Conservation (phyloP, 1,139 yeast species). For the Debaryomycetaceae sp. region DNA sequence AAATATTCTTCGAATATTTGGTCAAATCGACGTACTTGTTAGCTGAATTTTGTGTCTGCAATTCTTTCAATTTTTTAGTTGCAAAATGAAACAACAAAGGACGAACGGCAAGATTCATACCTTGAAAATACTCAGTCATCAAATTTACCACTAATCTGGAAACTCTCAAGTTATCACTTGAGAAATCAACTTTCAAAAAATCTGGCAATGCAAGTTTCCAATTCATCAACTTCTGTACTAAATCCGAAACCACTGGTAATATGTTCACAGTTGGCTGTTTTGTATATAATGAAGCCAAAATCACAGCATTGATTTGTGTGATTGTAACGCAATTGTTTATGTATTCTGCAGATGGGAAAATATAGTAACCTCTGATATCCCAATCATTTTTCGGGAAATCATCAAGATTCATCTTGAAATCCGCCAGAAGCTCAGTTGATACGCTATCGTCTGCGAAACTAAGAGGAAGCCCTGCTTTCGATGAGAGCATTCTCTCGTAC, state of each 20-base stretch:
- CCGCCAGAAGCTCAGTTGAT: conserved; percentile 71
- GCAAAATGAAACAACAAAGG: conserved; percentile 81
- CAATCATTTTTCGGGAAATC: conserved; percentile 55
- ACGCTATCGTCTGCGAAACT: conserved; percentile 78
- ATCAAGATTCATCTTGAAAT: conserved; percentile 54
- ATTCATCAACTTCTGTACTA: conserved; percentile 63
- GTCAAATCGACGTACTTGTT: conserved; percentile 66
- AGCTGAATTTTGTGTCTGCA: conserved; percentile 37
- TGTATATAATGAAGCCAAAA: conserved; percentile 69
- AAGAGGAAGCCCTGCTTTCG: conserved; percentile 81
- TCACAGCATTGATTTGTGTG: conserved; percentile 76
- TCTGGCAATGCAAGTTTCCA: conserved; percentile 72
- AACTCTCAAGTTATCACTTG: conserved; percentile 51
- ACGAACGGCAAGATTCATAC: conserved; percentile 77
- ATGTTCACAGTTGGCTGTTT: conserved; percentile 74
- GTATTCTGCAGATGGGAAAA: conserved; percentile 78
- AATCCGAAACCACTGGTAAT: conserved; percentile 67
- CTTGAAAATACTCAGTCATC: conserved; percentile 85
- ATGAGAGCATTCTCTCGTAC: conserved; percentile 82
- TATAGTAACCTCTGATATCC: conserved; percentile 52
- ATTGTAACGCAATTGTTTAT: conserved; percentile 77
- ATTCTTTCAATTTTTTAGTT: conserved; percentile 58
- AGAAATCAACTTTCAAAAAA: conserved; percentile 62
- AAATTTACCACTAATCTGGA: conserved; percentile 71
- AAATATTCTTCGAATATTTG: conserved; percentile 63